Evolutionary conservation across 768 basidiomycete species (phyloP), one percentile per base, ranked within the genome.

Genomic region (Russula brevipes): DNA sequence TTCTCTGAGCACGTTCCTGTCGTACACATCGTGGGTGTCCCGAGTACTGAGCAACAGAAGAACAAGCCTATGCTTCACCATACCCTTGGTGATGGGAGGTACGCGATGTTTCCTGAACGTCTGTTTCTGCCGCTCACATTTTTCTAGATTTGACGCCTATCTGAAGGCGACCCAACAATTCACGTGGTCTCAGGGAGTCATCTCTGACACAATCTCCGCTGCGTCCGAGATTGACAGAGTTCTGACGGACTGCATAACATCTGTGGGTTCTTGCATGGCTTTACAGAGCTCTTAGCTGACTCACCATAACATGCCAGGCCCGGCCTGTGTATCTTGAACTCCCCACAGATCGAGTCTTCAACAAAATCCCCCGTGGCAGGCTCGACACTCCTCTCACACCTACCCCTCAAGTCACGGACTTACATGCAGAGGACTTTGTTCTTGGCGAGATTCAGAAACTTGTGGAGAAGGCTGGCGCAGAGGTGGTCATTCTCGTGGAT

Each of bases 1-100:
- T 87, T 87, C 71, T 86, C 92, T 47, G 94, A 97, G 73, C 89
- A 91, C 78, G 86, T 98, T 4, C 94, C 94, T 9, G 82, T 96
- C 1, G 78, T 98, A 12, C 94, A 96, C 69, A 81, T 98, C 56
- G 94, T 87, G 36, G 94, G 94, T 47, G 83, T 83, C 0, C 93
- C 94, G 1, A 87, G 82, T 69, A 91, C 88, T 4, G 68, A 74
- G 12, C 85, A 94, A 68, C 87, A 92, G 69, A 85, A 83, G 73
- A 75, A 76, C 31, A 83, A 82, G 55, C 87, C 90, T 4, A 77
- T 94, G 72, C 79, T 96, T 35, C 94, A 95, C 70, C 94, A 95
- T 69, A 94, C 92, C 0, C 82, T 95, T 11, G 93, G 92, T 46
- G 88, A 94, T 68, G 91, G 88, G 64, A 80, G 85, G 86, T 85